Evolutionary conservation across 164 flowering plant genomes (phyloP), one percentile per base, ranked within the genome.

Genomic region (Berberis thunbergii): DNA sequence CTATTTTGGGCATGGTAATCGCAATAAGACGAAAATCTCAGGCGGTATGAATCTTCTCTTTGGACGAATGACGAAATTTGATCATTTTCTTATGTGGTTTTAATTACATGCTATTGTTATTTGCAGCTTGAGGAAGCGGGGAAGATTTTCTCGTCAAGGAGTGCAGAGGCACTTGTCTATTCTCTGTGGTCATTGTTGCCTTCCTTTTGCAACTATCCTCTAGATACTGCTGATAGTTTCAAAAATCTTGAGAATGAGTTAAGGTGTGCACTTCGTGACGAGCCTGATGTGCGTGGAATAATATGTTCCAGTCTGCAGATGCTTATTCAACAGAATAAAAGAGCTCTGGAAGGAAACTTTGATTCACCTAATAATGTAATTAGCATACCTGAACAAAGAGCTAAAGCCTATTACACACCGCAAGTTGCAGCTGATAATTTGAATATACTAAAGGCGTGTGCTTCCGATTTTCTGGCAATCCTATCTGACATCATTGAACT

Each of bases 121-220:
- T 75, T 11, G 70, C 84, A 95, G 99, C 78, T 91, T 68, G 83
- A 89, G 76, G 74, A 68, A 63, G 86, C 83, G 58, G 98, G 97
- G 9, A 73, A 70, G 6, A 70, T 83, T 48, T 46, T 77, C 67
- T 79, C 95, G 41, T 81, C 97, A 11, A 86, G 97, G 78, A 81
- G 71, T 69, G 68, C 75, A 1, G 91, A 88, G 72, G 86, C 83
- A 54, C 76, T 91, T 67, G 78, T 78, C 39, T 84, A 89, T 71
- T 80, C 91, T 7, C 60, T 95, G 56, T 95, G 98, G 98, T 91
- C 98, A 9, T 76, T 95, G 73, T 65, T 95, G 66, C 96, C 98
- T 67, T 83, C 98, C 43, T 95, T 91, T 76, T 95, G 99, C 82
- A 88, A 89, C 75, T 95, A 89, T 71, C 89, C 99, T 59, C 13